Evolutionary conservation across 805 yeast genomes (phyloP), one percentile per base, ranked within the genome.

Genomic region (baker's yeast (Saccharomyces cerevisiae)): DNA sequence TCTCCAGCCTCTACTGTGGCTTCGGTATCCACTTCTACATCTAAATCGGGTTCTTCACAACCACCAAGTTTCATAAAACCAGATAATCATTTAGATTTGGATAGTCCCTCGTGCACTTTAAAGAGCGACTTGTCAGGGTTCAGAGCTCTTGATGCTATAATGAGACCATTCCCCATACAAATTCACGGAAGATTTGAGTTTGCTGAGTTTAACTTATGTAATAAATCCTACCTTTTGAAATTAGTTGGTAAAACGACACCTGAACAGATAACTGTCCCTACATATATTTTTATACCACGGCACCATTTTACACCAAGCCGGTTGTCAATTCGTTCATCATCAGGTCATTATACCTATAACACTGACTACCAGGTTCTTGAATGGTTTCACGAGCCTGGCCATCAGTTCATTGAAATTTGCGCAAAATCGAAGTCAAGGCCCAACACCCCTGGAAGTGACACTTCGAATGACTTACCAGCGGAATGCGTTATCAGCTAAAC

Each of bases 131-230:
- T 22, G 46, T 49, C 32, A 32, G 97, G 97, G 1, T 78, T 85
- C 1, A 74, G 97, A 43, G 96, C 94, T 0, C 76, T 80, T 1
- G 80, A 79, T 51, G 89, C 97, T 0, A 79, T 87, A 0, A 71
- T 88, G 28, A 76, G 99, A 49, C 97, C 98, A 1, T 85, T 77
- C 58, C 84, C 90, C 1, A 67, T 83, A 0, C 79, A 84, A 3
- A 76, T 85, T 0, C 76, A 75, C 32, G 98, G 98, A 1, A 61
- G 62, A 0, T 76, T 86, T 13, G 64, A 64, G 5, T 68, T 71
- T 21, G 79, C 84, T 14, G 82, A 77, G 51, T 90, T 90, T 67
- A 83, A 87, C 55, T 60, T 87, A 51, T 69, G 70, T 47, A 66
- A 70, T 4, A 72, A 73, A 22, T 69, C 64, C 29, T 89, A 81